phyloP scores from a whole-genome alignment of 768 basidiomycete species.

The Crassisporium funariophilum region DNA sequence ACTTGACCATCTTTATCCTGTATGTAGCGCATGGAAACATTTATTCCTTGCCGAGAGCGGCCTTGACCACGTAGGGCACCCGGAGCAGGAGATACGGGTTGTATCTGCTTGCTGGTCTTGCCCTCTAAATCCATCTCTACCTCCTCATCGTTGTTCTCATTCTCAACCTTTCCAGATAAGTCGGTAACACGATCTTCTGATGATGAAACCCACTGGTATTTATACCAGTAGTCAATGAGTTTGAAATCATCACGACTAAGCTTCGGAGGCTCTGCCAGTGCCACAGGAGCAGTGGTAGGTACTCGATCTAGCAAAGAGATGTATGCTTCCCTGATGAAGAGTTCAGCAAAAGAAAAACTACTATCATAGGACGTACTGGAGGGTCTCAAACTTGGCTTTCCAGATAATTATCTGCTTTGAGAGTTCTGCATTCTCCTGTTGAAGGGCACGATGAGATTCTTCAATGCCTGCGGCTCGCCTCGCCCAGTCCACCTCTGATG shows the following conservation, averaged over 20 bases:
- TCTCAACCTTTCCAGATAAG: neutral
- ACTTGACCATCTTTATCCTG: conserved; percentile 5
- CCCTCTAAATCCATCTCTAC: conserved; percentile 1
- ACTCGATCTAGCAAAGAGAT: conserved; percentile 4
- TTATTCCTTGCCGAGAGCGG: conserved; percentile 7
- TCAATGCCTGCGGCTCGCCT: neutral
- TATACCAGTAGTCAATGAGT: conserved; percentile 7
- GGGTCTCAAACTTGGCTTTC: conserved; percentile 5
- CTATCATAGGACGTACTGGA: conserved; percentile 3
- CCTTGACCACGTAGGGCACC: conserved; percentile 6
- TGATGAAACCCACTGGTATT: conserved; percentile 5
- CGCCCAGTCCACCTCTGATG: conserved; percentile 3
- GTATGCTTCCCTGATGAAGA: conserved; percentile 4
- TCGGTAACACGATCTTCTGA: conserved; percentile 2
- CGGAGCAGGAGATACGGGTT: conserved; percentile 7
- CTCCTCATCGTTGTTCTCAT: conserved; percentile 3
- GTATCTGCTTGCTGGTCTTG: too few species aligned
- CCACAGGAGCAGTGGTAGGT: neutral
- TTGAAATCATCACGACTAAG: conserved; percentile 1
- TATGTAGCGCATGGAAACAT: conserved; percentile 12
- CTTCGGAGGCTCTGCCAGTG: conserved; percentile 2
- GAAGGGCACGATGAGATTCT: conserved; percentile 3
- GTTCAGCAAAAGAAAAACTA: neutral
- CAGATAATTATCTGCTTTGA: conserved; percentile 1
- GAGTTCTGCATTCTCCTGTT: conserved; percentile 5